Percentiles rank a stretch among this genome's conserved stretches.
Evolutionary conservation across 2,329 filamentous ascomycete genomes (phyloP).

Genomic region (Fusarium abutilonis): DNA sequence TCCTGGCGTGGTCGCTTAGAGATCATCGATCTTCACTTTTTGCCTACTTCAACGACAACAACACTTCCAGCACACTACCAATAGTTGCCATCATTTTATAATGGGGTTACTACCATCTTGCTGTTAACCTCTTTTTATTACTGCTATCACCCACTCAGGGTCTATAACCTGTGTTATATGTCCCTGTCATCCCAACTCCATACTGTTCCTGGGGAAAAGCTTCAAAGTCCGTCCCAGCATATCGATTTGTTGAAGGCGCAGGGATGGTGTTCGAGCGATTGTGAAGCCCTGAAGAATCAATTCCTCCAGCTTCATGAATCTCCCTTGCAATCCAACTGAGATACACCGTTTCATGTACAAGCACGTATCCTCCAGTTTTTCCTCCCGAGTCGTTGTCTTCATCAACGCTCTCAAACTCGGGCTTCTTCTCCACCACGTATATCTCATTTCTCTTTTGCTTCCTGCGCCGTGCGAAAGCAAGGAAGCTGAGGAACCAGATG

Average conservation of each 20-base stretch:
- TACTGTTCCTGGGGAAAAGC: slow-evolving; percentile 32
- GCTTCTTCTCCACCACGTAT: slow-evolving; percentile 50
- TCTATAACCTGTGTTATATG: slow-evolving; percentile 33
- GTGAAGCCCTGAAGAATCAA: slow-evolving; percentile 15
- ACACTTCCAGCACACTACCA: no score
- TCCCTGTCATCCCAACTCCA: neutral
- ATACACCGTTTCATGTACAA: slow-evolving; percentile 52
- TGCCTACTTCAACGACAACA: no score
- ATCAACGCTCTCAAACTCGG: slow-evolving; percentile 48
- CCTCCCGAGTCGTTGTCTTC: slow-evolving; percentile 23
- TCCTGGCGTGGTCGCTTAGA: no score
- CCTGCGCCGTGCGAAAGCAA: slow-evolving; percentile 44
- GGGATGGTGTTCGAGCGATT: slow-evolving; percentile 8
- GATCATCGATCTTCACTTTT: no score
- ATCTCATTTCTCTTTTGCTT: slow-evolving; percentile 47
- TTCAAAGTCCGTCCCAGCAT: slow-evolving; percentile 44
- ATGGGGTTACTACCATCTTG: no score
- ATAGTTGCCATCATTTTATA: no score
- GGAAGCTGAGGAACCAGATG: slow-evolving; percentile 51
- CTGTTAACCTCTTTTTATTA: no score
- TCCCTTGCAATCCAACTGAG: slow-evolving; percentile 50
- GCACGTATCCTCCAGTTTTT: slow-evolving; percentile 44
- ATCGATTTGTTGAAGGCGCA: slow-evolving; percentile 20
- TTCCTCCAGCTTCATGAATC: slow-evolving; percentile 32
- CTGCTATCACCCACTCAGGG: neutral